Percentiles rank a stretch among this genome's conserved stretches.
Evolutionary conservation across 2,329 filamentous ascomycete genomes (phyloP).

Genomic region (Aspergillus carbonarius): DNA sequence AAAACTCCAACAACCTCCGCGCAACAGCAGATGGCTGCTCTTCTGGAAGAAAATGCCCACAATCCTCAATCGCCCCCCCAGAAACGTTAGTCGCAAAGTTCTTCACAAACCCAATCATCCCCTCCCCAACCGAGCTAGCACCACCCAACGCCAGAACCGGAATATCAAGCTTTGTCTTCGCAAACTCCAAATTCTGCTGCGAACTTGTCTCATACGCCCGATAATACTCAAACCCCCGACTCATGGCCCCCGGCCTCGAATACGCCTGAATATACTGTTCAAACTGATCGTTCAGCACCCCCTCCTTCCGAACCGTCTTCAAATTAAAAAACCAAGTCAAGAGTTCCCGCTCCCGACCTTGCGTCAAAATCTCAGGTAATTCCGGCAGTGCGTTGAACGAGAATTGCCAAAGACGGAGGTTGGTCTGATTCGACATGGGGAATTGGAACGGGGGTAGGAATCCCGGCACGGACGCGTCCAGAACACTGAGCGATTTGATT

Average conservation of each 20-base stretch:
- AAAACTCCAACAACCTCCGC: slow-evolving; percentile 16
- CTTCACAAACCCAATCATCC: slow-evolving; percentile 15
- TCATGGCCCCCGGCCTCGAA: slow-evolving; percentile 25
- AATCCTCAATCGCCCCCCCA: slow-evolving; percentile 23
- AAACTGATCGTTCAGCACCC: slow-evolving; percentile 12
- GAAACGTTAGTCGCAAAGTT: slow-evolving; percentile 20
- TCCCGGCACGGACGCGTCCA: slow-evolving; percentile 23
- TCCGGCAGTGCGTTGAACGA: slow-evolving; percentile 28
- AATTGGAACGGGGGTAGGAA: slow-evolving; percentile 18
- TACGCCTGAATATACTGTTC: slow-evolving; percentile 24
- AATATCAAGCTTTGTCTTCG: slow-evolving; percentile 19
- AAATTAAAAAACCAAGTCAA: slow-evolving; percentile 27
- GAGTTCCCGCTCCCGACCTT: slow-evolving; percentile 23
- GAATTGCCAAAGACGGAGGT: slow-evolving; percentile 28
- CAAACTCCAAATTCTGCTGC: slow-evolving; percentile 23
- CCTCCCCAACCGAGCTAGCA: slow-evolving; percentile 12
- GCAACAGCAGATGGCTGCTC: slow-evolving; percentile 25
- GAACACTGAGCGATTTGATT: slow-evolving; percentile 24
- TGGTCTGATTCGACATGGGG: slow-evolving; percentile 19
- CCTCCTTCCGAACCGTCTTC: slow-evolving; percentile 19
- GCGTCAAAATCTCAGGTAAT: slow-evolving; percentile 24
- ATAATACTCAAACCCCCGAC: slow-evolving; percentile 28
- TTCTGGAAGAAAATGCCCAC: slow-evolving; percentile 28
- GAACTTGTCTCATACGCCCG: slow-evolving; percentile 22
- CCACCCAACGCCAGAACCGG: slow-evolving; percentile 20